Base-by-base conservation (phyloP, 2,329 filamentous ascomycete species). In the Colletotrichum sp. region DNA sequence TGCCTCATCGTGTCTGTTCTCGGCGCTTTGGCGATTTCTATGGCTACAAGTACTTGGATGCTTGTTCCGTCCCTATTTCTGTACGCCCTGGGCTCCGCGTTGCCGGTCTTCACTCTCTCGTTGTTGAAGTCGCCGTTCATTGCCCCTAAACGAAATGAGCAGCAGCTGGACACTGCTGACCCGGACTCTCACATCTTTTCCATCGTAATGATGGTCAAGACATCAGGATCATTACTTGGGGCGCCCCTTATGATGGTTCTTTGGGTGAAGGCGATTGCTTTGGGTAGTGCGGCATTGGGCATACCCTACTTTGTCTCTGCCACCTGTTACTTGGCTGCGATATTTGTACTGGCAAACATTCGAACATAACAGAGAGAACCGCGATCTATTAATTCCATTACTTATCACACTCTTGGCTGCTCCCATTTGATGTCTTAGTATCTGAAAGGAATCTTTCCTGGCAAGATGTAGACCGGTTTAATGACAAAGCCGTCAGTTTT, bases 201-300 rank as follows among this genome's bases (percentile, higher is more conserved):
- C 3, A 84, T 89, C n/a, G 87, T 88, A 16, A 89, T 89, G 87
- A 82, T 90, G 78, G 83, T 88, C 3, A 88, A 88, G 80, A 88
- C 87, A 0, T 80, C 86, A 0, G 88, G 88, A 5, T 87, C 87
- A 8, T 81, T 90, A 12, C 72, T 89, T 0, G 88, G 88, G 0
- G 87, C 87, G 3, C 86, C 87, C 1, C 78, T 87, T 11, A 89
- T 89, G 87, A 87, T 87, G 5, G 75, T 82, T 2, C 69, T 88
- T 4, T 90, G 88, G 88, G 85, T 89, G 7, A 78, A 79, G n/a
- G 88, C 86, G 4, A 86, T 90, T 16, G 80, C 80, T 1, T 76
- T 84, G 0, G 85, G 85, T 1, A 84, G 82, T 12, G 77, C 74
- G n/a, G 74, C 74, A 6, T 16, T 76, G 16, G 86, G 86, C 0